Base-by-base conservation (phyloP, 2,329 filamentous ascomycete genomes). In the Geosmithia putterillii region DNA sequence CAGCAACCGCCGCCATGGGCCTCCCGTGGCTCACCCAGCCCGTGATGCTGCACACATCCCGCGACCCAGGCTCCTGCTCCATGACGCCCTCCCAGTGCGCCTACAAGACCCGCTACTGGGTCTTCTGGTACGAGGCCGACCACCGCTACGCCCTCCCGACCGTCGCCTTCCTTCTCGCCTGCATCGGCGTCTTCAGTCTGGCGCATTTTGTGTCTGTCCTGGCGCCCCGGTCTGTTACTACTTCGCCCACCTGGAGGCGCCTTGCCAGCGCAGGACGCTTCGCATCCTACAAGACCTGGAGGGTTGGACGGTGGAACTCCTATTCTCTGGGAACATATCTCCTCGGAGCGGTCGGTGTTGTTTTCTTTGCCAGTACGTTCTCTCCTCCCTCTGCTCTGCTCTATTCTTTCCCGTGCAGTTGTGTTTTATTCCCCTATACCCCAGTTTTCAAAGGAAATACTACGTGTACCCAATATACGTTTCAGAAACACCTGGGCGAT, bases 121-220 rank as follows among this genome's bases (percentile, higher is more conserved):
- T 65, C 38, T 70, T 66, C 48, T 72, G 68, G 70, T 53, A 48
- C 32, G 55, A 72, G 44, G 67, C 73, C 19, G 74, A 78, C 50
- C 65, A 70, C 47, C 64, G 69, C 32, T 78, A 69, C 48, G 69
- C 66, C 1, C 54, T 76, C 4, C 63, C 64, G 7, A 75, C 73
- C 0, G 56, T 75, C 3, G 73, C 70, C 38, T 71, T 77, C 48
- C 69, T 76, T 53, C 58, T 71, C 49, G 59, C 61, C 1, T 54
- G 58, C n/a, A 69, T 76, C 43, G 59, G 62, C 2, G 45, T 74
- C 12, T 76, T 73, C 48, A 55, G 64, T 18, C 53, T 75, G 17
- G 17, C 20, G 10, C 15, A 25, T 10, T 18, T 23, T 35, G 21
- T 43, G 34, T 76, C 73, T 47, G 54, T 64, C 20, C 53, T 75